Evolutionary conservation across 306 rosid genomes (phyloP).

Genomic region (Echinosophora koreensis): DNA sequence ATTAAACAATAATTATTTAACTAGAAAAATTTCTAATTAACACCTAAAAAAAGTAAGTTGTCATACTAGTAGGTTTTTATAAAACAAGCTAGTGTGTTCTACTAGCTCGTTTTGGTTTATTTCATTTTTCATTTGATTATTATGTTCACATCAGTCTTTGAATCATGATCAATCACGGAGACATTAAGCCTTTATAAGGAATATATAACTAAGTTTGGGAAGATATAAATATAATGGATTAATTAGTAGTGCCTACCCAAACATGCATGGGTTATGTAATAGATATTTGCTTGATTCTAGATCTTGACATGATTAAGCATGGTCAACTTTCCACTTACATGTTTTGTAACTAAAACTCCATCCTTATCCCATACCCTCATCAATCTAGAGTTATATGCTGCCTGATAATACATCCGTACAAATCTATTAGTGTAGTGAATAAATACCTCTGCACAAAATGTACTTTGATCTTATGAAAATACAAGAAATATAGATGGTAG

Average conservation of each 20-base stretch:
- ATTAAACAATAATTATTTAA: too few relatives aligned
- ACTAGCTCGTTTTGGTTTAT: background rate
- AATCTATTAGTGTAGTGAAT: too few relatives aligned
- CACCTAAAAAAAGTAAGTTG: background rate
- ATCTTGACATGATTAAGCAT: background rate
- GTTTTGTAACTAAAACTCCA: constrained; percentile 18
- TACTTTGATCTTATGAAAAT: too few relatives aligned
- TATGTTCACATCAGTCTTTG: background rate
- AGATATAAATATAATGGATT: too few relatives aligned
- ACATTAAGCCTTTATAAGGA: background rate
- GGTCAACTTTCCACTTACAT: background rate
- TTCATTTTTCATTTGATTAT: background rate
- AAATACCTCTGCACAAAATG: too few relatives aligned
- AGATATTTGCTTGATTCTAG: background rate
- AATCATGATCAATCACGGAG: background rate
- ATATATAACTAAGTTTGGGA: background rate
- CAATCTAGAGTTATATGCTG: background rate
- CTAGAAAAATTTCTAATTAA: too few relatives aligned
- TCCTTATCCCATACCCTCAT: background rate
- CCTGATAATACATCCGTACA: too few relatives aligned
- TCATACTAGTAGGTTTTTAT: background rate
- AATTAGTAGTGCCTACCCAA: background rate
- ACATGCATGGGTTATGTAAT: background rate
- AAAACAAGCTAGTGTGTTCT: background rate
- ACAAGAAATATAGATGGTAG: too few relatives aligned